Base-by-base conservation (phyloP, 768 basidiomycete genomes). In the Rhodotorula babjevae region DNA sequence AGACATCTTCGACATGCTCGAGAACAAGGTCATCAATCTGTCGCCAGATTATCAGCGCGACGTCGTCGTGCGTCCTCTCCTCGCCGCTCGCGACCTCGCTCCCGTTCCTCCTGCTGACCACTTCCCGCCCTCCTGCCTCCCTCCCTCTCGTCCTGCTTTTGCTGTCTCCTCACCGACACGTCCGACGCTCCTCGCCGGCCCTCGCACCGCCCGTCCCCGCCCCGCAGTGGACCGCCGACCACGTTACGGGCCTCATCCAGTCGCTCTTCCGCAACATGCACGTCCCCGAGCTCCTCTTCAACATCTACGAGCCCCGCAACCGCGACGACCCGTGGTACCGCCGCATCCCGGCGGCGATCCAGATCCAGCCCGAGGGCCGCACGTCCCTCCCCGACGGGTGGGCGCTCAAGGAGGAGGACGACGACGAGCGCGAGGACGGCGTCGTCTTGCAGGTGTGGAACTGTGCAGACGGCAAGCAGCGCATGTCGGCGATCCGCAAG, bases 251-350 rank as follows among this genome's bases (percentile, higher is more conserved):
- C 19, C 64, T 73, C 23, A 66, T 73, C 53, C 40, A 57, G 18
- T 73, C 72, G 9, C 50, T 73, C 29, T 31, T 66, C 18, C 55
- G 42, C 50, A 69, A 69, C 67, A 61, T 65, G 46, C 67, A 66
- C 56, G 49, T 73, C 33, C 72, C 72, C 36, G 59, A 64, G 25
- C 36, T 73, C 27, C 67, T 69, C 14, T 73, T 73, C 72, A 73
- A 73, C 60, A n/a, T 68, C 46, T 63, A 62, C 29, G n/a, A 40
- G 29, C 52, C 46, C 2, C 25, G 16, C 19, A 58, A 60, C 25
- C 1, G 4, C 2, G 7, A 2, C 42, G 49, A 66, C 64, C 7
- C 5, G 55, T 18, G 31, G 31, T 36, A n/a, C 65, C 27, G 9
- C 29, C 42, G 29, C 42, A 29, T 11, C 40, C 18, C 2, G n/a